A percentile compares a stretch with the other conserved stretches of the same genome.
phyloP scores from a whole-genome alignment of 2,329 filamentous ascomycete genomes.

The Talaromyces verruculosus region DNA sequence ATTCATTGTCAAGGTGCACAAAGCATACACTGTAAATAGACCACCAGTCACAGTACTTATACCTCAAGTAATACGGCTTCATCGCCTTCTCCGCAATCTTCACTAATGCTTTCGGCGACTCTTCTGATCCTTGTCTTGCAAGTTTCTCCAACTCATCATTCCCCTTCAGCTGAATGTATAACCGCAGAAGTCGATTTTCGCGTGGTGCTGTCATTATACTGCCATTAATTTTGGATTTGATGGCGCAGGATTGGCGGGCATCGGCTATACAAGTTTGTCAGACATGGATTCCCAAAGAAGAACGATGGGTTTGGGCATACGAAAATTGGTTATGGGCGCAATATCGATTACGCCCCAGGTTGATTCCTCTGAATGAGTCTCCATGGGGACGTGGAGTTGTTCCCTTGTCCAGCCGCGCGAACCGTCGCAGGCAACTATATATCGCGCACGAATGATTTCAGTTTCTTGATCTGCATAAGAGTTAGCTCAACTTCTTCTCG shows the following conservation, averaged over 20 bases:
- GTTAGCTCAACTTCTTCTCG: neutral
- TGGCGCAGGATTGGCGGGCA: slow-evolving; percentile 59
- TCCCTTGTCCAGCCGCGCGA: slow-evolving; percentile 65
- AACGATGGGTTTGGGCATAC: neutral
- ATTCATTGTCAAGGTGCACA: neutral
- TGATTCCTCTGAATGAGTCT: slow-evolving; percentile 52
- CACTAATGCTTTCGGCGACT: slow-evolving; percentile 60
- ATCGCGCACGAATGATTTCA: slow-evolving; percentile 55
- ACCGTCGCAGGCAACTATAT: slow-evolving; percentile 67
- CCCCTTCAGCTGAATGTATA: slow-evolving; percentile 63
- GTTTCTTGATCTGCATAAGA: neutral
- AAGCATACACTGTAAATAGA: slow-evolving; percentile 53
- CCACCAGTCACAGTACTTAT: slow-evolving; percentile 67
- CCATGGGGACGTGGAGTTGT: slow-evolving; percentile 56
- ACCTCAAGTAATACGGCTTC: slow-evolving; percentile 64
- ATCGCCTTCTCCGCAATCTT: slow-evolving; percentile 64
- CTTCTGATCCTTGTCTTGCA: slow-evolving; percentile 31
- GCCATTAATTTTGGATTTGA: slow-evolving; percentile 54
- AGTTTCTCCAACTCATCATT: slow-evolving; percentile 33
- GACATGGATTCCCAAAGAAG: neutral
- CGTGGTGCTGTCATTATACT: slow-evolving; percentile 66
- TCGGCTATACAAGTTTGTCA: slow-evolving; percentile 38
- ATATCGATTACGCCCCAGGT: slow-evolving; percentile 52
- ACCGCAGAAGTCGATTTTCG: slow-evolving; percentile 62
- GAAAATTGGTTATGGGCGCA: slow-evolving; percentile 58